phyloP scores from a whole-genome alignment of 768 basidiomycete genomes.

The Suillus hirtellus region DNA sequence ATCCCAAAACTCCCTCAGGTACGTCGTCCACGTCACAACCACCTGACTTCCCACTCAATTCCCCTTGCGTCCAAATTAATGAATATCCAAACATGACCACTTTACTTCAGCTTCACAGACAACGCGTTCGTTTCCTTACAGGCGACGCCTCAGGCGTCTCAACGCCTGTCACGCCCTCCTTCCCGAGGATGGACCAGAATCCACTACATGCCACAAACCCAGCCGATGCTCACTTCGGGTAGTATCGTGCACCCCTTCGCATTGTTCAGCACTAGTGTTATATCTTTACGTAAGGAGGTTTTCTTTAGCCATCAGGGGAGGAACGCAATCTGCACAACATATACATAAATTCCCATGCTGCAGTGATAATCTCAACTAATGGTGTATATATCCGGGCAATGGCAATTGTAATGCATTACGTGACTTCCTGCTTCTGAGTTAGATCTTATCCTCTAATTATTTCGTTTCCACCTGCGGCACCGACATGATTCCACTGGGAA shows the following conservation, averaged over 20 bases:
- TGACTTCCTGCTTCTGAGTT: neutral
- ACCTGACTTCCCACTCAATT: constrained; percentile 17
- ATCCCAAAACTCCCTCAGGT: constrained; percentile 97
- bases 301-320: constrained; percentile 3
- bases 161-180: constrained; percentile 64
- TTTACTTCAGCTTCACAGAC: constrained; percentile 67
- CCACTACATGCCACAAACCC: constrained; percentile 36
- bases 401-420: constrained; percentile 23
- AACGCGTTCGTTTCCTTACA: constrained; percentile 76
- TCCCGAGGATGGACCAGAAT: constrained; percentile 50
- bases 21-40: constrained; percentile 22
- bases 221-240: constrained; percentile 50
- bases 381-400: constrained; percentile 32
- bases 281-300: neutral
- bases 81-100: constrained; percentile 3
- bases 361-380: constrained; percentile 33
- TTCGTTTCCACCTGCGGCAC: neutral
- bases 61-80: constrained; percentile 14
- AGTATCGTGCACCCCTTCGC: constrained; percentile 9
- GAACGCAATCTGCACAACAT: neutral
- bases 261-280: neutral
- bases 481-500: neutral
- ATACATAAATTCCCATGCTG: constrained; percentile 14
- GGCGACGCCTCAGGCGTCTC: constrained; percentile 62
- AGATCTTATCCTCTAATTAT: neutral